Evolutionary conservation across 768 basidiomycete genomes (phyloP).

Genomic region (Amanita rubescens): DNA sequence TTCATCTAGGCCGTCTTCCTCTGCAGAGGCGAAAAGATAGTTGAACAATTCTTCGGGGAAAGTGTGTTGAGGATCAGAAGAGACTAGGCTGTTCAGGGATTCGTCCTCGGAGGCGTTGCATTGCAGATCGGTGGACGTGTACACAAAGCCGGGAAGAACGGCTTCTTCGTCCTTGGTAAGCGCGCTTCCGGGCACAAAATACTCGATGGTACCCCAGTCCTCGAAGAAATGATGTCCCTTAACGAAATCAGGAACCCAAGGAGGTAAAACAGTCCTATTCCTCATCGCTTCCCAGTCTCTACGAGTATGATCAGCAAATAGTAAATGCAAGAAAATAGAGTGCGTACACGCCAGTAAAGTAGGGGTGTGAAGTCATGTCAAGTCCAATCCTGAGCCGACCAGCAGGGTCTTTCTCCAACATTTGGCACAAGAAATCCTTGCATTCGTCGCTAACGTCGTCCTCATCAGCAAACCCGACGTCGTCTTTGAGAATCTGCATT

Average conservation of each 20-base stretch:
- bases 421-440: constrained; percentile 21
- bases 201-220: constrained; percentile 4
- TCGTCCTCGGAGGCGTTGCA: neutral
- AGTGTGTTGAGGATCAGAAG: neutral
- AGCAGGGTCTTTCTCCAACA: constrained; percentile 22
- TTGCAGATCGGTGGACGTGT: constrained; percentile 8
- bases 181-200: constrained; percentile 10
- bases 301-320: neutral
- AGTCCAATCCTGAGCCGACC: constrained; percentile 19
- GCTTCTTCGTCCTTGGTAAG: constrained; percentile 12
- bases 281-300: constrained; percentile 23
- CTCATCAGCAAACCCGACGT: constrained; percentile 13
- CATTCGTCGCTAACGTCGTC: constrained; percentile 21
- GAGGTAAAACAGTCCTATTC: constrained; percentile 14
- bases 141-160: constrained; percentile 16
- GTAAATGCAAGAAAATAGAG: neutral
- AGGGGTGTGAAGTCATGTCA: constrained; percentile 23
- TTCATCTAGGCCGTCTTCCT: neutral
- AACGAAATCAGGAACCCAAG: constrained; percentile 19
- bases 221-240: constrained; percentile 14
- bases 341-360: constrained; percentile 24
- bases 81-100: neutral
- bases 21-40: neutral
- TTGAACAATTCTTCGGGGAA: neutral
- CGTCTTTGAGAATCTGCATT: constrained; percentile 13